Evolutionary conservation across 2,329 filamentous ascomycete species (phyloP).

Genomic region (Colletotrichum gloeosporioides): DNA sequence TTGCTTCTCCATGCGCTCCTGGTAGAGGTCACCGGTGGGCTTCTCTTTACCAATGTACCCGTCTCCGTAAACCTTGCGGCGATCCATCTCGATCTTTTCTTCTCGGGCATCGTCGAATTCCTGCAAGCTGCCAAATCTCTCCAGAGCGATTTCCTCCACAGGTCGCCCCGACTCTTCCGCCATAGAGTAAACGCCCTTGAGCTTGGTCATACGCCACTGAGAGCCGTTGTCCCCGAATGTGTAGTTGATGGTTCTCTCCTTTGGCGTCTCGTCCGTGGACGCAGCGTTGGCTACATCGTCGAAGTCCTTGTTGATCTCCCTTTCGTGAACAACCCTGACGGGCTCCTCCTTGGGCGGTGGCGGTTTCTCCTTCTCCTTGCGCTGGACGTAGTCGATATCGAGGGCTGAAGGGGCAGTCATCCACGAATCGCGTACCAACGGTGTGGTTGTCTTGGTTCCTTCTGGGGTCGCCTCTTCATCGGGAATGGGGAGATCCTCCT

Average conservation of each 20-base stretch:
- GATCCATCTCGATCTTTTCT: slow-evolving; percentile 88
- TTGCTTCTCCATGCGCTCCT: slow-evolving; percentile 72
- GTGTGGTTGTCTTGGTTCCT: slow-evolving; percentile 31
- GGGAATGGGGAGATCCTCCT: slow-evolving; percentile 56
- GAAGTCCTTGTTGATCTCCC: slow-evolving; percentile 77
- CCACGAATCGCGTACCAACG: slow-evolving; percentile 81
- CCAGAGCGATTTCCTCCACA: slow-evolving; percentile 82
- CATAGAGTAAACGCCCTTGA: slow-evolving; percentile 82
- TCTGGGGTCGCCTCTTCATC: slow-evolving; percentile 46
- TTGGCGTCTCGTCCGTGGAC: slow-evolving; percentile 53
- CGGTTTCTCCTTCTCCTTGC: slow-evolving; percentile 60
- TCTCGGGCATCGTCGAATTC: slow-evolving; percentile 93
- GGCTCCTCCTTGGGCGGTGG: slow-evolving; percentile 62
- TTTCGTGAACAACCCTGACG: slow-evolving; percentile 75
- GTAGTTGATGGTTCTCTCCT: slow-evolving; percentile 70
- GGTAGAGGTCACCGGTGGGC: slow-evolving; percentile 85
- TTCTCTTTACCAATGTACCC: slow-evolving; percentile 86
- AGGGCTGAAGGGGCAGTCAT: slow-evolving; percentile 82
- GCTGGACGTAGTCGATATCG: slow-evolving; percentile 81
- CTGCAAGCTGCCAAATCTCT: slow-evolving; percentile 80
- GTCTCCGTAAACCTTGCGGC: slow-evolving; percentile 81
- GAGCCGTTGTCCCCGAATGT: slow-evolving; percentile 89
- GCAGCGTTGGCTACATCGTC: slow-evolving; percentile 64
- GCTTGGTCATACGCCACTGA: slow-evolving; percentile 95
- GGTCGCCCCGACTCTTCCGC: slow-evolving; percentile 75